Evolutionary conservation across 2,329 filamentous ascomycete genomes (phyloP).

Genomic region (Trichoderma oligosporum): DNA sequence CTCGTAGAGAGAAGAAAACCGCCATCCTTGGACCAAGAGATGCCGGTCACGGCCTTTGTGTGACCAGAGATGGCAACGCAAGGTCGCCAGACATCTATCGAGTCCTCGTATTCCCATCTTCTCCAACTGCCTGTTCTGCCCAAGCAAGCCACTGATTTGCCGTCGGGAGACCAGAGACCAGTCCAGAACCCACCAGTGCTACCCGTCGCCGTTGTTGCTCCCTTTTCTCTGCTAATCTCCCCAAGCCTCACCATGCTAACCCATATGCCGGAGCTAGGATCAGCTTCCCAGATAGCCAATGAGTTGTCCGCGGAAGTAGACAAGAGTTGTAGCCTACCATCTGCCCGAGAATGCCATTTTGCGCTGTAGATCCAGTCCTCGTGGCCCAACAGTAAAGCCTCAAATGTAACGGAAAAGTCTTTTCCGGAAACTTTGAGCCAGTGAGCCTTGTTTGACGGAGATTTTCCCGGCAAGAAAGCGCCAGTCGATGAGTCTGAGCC

Average conservation of each 20-base stretch:
- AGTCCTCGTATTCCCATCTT: conserved; percentile 65
- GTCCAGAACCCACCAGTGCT: conserved; percentile 97
- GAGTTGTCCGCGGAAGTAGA: conserved; percentile 95
- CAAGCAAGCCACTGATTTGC: conserved; percentile 71
- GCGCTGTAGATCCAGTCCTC: conserved; percentile 98
- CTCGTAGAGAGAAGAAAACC: conserved; percentile 85
- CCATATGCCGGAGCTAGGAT: conserved; percentile 83
- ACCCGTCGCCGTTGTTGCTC: conserved; percentile 91
- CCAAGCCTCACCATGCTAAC: conserved; percentile 79
- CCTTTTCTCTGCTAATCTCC: conserved; percentile 91
- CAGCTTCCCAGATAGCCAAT: conserved; percentile 86
- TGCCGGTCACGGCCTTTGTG: conserved; percentile 72
- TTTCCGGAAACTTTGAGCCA: conserved; percentile 58
- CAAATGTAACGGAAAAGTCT: conserved; percentile 82
- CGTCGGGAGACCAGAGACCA: conserved; percentile 82
- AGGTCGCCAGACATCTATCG: conserved; percentile 69
- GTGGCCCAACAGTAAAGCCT: conserved; percentile 88
- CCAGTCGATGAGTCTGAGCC: conserved; percentile 55
- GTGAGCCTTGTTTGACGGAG: conserved; percentile 86
- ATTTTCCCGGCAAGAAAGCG: conserved; percentile 61
- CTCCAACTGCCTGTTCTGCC: conserved; percentile 93
- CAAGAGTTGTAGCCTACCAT: conserved; percentile 64
- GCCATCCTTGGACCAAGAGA: conserved; percentile 80
- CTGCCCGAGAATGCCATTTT: conserved; percentile 59
- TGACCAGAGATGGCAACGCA: conserved; percentile 78